phyloP scores from a whole-genome alignment of 148 eudicot genomes.

The Arbutus unedo region DNA sequence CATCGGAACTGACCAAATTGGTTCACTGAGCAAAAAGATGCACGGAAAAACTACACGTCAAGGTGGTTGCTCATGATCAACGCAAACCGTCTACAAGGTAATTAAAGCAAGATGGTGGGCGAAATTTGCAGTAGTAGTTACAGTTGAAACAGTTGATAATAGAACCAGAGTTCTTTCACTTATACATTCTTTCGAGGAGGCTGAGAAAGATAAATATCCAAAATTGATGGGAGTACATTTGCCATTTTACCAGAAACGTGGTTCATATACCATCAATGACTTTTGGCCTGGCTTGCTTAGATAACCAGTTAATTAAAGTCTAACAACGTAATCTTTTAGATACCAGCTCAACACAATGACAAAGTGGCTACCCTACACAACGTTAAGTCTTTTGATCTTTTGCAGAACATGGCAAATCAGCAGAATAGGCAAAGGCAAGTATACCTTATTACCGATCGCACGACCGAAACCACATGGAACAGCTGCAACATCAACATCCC shows the following conservation, averaged over 20 bases:
- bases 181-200: background rate
- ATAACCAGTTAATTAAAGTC: background rate
- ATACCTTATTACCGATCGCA: conserved; percentile 95
- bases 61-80: background rate
- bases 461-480: conserved; percentile 97
- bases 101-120: background rate
- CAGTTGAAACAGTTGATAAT: background rate
- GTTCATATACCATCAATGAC: background rate
- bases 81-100: background rate
- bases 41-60: background rate
- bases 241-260: background rate
- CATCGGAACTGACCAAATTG: background rate
- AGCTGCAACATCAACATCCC: conserved; percentile 90
- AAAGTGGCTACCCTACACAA: background rate
- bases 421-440: conserved; percentile 11
- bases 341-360: background rate
- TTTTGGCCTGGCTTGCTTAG: background rate
- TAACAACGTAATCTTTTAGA: background rate
- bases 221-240: background rate
- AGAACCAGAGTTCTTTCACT: conserved; percentile 4
- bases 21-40: background rate
- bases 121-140: background rate
- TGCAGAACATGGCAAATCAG: conserved; percentile 1
- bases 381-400: background rate
- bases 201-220: background rate